Base-by-base conservation (phyloP, 2,329 filamentous ascomycete species). In the Arachnopeziza araneosa region DNA sequence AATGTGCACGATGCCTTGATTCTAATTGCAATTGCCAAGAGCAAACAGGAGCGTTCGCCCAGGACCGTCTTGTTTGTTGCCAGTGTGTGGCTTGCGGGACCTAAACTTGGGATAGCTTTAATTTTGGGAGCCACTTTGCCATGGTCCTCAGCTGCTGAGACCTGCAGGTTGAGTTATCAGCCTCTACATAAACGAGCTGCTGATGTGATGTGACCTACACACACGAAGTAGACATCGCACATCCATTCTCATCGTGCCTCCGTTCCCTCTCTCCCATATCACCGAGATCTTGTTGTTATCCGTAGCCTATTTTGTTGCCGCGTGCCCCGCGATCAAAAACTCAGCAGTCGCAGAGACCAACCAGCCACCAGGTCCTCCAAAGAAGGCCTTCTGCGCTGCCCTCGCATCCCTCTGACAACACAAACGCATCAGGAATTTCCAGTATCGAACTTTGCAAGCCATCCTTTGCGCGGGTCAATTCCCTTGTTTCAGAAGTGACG, bases 401-500 rank as follows among this genome's bases (percentile, higher is more conserved):
- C 36, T 44, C 36, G 36, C 36, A 14, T 44, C 36, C 36, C 5
- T 44, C 36, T 19, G 36, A 44, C 5, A 32, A 5, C 6, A 44
- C 36, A 44, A 44, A 44, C 36, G 36, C 36, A 44, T 44, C 36
- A 14, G 17, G 17, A 44, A n/a, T n/a, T 44, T 19, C 36, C 36
- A n/a, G n/a, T n/a, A 44, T 44, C 36, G 36, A 44, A 12, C 36
- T 44, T 44, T 19, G 17, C 36, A 14, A 44, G 12, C 36, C 5
- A 3, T 44, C 36, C 10, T 44, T 14, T 19, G 17, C 36, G 6
- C 36, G 36, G 36, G 36, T 44, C 36, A 44, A 44, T 44, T 44
- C 36, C n/a, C n/a, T n/a, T n/a, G 54, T 56, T 56, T 56, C 49
- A 60, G 24, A 19, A 36, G 58, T 60, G 58, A 56, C 58, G 58